A percentile compares a stretch with the other conserved stretches of the same genome.
These are phyloP conservation scores for Penicillium sp. DNA, from an alignment of 2,329 filamentous ascomycete species.

Conservation along the genomic window DNA sequence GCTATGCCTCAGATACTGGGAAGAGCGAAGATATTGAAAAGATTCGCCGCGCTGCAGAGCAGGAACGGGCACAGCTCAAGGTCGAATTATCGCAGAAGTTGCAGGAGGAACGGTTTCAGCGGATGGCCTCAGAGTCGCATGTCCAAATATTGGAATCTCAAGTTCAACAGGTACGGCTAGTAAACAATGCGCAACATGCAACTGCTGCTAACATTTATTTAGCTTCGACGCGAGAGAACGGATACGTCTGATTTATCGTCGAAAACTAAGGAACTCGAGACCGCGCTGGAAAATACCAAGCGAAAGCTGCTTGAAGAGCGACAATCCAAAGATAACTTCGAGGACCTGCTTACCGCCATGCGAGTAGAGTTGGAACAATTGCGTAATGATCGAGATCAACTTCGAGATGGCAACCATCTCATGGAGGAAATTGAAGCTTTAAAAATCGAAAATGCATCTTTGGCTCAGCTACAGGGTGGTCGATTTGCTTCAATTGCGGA, in stretches of 20 bases:
- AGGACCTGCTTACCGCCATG: slow-evolving; percentile 82
- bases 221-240: slow-evolving; percentile 54
- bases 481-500: slow-evolving; percentile 62
- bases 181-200: neutral
- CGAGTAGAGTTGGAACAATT: slow-evolving; percentile 77
- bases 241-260: slow-evolving; percentile 48
- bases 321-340: slow-evolving; percentile 85
- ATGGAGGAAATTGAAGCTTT: slow-evolving; percentile 73
- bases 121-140: slow-evolving; percentile 76
- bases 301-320: slow-evolving; percentile 81
- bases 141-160: slow-evolving; percentile 79
- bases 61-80: slow-evolving; percentile 83
- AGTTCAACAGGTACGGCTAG: slow-evolving; percentile 59
- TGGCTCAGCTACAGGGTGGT: slow-evolving; percentile 48
- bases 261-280: slow-evolving; percentile 74
- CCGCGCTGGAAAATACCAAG: slow-evolving; percentile 74
- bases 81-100: slow-evolving; percentile 81
- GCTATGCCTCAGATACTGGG: slow-evolving; percentile 63
- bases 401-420: slow-evolving; percentile 84
- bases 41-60: slow-evolving; percentile 78
- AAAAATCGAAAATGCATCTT: slow-evolving; percentile 47
- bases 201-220: slow-evolving; percentile 8
- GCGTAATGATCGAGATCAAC: slow-evolving; percentile 76
- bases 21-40: slow-evolving; percentile 72
- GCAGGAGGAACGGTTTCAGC: slow-evolving; percentile 76